Percentiles rank a stretch among this genome's conserved stretches.
Conservation (phyloP, 495 filamentous ascomycete genomes). For the Hamigera avellanea region DNA sequence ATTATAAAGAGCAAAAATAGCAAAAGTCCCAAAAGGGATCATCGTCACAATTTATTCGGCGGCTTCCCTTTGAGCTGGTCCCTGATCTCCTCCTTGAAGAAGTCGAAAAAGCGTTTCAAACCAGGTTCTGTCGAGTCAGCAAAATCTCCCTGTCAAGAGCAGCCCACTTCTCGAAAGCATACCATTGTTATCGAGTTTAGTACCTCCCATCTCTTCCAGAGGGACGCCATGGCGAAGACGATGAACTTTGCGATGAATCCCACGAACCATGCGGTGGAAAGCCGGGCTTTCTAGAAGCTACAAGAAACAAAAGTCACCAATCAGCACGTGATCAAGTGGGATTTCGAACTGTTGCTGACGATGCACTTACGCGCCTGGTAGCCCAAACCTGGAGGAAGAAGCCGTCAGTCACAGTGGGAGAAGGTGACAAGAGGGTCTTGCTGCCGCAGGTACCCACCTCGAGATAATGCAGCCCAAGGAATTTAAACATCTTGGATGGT, state of each 20-base stretch:
- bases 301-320: conserved; percentile 2
- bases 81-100: conserved; percentile 49
- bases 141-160: conserved; percentile 2
- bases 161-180: conserved; percentile 3
- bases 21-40: conserved; percentile 1
- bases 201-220: conserved; percentile 46
- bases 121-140: conserved; percentile 14
- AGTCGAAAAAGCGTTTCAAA: conserved; percentile 34
- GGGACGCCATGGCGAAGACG: conserved; percentile 41
- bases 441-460: conserved; percentile 27
- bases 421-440: not conserved
- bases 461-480: conserved; percentile 27
- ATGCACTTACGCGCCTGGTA: conserved; percentile 24
- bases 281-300: conserved; percentile 49
- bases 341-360: not conserved
- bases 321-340: not conserved
- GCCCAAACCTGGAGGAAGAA: conserved; percentile 25
- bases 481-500: conserved; percentile 4
- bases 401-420: conserved; percentile 1
- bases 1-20: conserved; percentile 1
- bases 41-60: conserved; percentile 21
- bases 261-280: conserved; percentile 48
- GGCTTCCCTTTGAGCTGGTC: conserved; percentile 41
- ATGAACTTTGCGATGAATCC: conserved; percentile 42
- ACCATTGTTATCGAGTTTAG: conserved; percentile 40